Evolutionary conservation across 2,329 filamentous ascomycete species (phyloP), one percentile per base, ranked within the genome.

Genomic region (Emmonsiellopsis sp.): DNA sequence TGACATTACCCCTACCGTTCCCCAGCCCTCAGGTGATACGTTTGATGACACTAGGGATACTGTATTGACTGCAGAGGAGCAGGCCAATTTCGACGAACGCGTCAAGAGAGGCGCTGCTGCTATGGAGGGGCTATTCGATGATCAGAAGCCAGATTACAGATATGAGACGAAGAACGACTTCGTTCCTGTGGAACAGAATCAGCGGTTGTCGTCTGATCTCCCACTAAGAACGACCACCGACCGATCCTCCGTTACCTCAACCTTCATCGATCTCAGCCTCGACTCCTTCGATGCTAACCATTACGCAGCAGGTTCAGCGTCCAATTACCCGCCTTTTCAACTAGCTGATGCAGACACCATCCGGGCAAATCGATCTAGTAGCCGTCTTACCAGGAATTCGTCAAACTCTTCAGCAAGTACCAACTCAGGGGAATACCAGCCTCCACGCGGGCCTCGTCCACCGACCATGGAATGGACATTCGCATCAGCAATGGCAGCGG

Each of bases 61-160:
- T 9, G 68, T 69, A 42, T 64, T 74, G 62, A 69, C 70, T 11
- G 62, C 66, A 11, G 66, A 72, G 43, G 71, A 80, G 55, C 74
- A 75, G 56, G 72, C 74, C 11, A 77, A 80, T 61, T 78, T 77
- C 56, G 79, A 83, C 60, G 74, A 79, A 58, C 76, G 77, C 31
- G 79, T 81, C 45, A 74, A 76, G 45, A 72, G 81, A 58, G 81
- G 81, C 44, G 77, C 77, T 54, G 73, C 69, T 42, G 77, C 76
- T 2, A 72, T 84, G 59, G 75, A 80, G 53, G 77, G 80, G 8
- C 64, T 84, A 3, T 84, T 83, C 61, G 73, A 84, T 56, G 72
- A 75, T 37, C 70, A 74, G 34, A 74, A 73, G 52, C 76, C 75
- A 6, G 78, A 75, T n/a, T 84, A 84, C 62, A 75, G 74, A 53